Percentiles rank a stretch among this genome's conserved stretches.
Conservation (phyloP, 345 rosid genomes). For the Turritis glabra region DNA sequence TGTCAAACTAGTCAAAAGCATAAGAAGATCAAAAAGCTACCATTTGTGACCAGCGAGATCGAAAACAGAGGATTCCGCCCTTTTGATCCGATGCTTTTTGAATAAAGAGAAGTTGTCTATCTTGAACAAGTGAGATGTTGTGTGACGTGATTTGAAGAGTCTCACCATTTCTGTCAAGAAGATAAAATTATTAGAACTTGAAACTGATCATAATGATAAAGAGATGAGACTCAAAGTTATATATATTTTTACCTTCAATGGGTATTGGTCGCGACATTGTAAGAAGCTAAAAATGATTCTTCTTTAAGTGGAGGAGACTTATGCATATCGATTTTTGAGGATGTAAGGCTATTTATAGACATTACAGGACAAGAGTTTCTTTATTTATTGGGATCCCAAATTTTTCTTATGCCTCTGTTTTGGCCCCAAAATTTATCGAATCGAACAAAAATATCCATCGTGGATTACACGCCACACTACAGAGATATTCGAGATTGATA, state of each 20-base stretch:
- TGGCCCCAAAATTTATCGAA: not conserved
- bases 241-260: conserved; percentile 1
- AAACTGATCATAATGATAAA: not conserved
- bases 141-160: conserved; percentile 1
- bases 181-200: not conserved
- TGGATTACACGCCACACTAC: conserved; percentile 7
- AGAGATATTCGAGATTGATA: not conserved
- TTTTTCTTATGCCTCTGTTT: not conserved
- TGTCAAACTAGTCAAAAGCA: not conserved
- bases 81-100: not conserved
- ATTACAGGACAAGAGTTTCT: no score
- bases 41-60: conserved; percentile 20
- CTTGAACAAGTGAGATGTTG: conserved; percentile 35
- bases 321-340: no score
- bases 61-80: conserved; percentile 22
- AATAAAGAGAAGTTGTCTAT: conserved; percentile 40
- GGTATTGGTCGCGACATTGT: conserved; percentile 30
- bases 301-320: not conserved
- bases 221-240: not conserved
- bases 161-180: conserved; percentile 16
- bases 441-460: not conserved
- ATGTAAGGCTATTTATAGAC: no score
- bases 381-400: no score
- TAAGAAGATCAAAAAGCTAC: not conserved
- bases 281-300: not conserved